Percentiles rank a stretch among this genome's conserved stretches.
Conservation (phyloP, 129 eudicot genomes). For the Tagetes patula region DNA sequence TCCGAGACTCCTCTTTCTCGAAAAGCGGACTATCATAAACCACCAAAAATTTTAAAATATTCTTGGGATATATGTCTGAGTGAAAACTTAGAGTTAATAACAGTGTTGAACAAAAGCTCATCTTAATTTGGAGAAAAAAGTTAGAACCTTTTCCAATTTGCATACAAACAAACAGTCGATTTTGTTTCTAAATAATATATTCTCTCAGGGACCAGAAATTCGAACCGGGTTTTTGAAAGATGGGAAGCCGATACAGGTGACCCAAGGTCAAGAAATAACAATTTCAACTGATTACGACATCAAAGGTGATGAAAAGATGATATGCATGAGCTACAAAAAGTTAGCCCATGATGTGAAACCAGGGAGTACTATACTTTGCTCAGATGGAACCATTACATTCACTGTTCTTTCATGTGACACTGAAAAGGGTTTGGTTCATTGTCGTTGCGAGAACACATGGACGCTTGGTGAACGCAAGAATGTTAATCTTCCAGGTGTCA, state of each 20-base stretch:
- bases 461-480: conserved; percentile 48
- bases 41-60: too few relatives aligned
- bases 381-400: conserved; percentile 42
- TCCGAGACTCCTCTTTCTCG: too few relatives aligned
- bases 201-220: conserved; percentile 41
- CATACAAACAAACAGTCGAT: conserved; percentile 13
- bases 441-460: conserved; percentile 44
- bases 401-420: conserved; percentile 42
- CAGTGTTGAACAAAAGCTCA: background rate
- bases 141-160: background rate
- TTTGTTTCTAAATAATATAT: background rate
- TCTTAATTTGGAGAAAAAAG: background rate
- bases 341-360: conserved; percentile 42
- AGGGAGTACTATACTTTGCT: conserved; percentile 33
- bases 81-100: background rate
- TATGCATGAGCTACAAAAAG: conserved; percentile 44
- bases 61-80: too few relatives aligned
- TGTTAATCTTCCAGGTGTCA: conserved; percentile 44
- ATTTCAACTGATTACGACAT: conserved; percentile 41
- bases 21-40: too few relatives aligned
- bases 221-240: conserved; percentile 48
- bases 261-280: conserved; percentile 42
- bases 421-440: conserved; percentile 36
- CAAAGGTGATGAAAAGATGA: conserved; percentile 41
- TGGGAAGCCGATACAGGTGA: conserved; percentile 36